A percentile compares a stretch with the other conserved stretches of the same genome.
These are phyloP conservation scores for Diaporthe amygdali DNA, from an alignment of 2,329 filamentous ascomycete genomes.

Conservation along the genomic window DNA sequence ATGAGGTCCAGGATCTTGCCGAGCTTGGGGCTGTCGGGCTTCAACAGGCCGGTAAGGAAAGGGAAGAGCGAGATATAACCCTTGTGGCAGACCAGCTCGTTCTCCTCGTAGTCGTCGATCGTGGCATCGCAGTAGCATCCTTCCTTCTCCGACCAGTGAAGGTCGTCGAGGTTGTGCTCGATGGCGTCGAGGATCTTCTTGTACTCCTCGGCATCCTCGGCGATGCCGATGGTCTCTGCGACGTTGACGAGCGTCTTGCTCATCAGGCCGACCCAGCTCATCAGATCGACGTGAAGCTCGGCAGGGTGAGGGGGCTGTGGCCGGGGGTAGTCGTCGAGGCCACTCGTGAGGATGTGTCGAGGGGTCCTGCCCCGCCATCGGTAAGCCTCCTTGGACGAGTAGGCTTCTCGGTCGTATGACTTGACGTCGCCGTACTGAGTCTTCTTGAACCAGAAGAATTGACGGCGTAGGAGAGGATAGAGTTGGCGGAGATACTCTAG, in stretches of 20 bases:
- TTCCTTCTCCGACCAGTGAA: conserved; percentile 86
- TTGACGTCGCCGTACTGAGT: conserved; percentile 92
- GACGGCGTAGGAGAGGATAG: conserved; percentile 85
- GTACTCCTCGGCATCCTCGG: conserved; percentile 78
- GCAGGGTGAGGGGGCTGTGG: conserved; percentile 92
- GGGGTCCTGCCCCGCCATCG: conserved; percentile 92
- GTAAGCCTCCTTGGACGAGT: conserved; percentile 89
- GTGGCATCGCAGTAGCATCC: conserved; percentile 94
- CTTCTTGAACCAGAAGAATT: conserved; percentile 94
- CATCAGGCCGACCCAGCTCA: conserved; percentile 99
- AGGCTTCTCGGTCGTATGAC: conserved; percentile 87
- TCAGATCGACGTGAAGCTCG: conserved; percentile 92
- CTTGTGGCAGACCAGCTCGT: conserved; percentile 89
- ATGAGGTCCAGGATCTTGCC: conserved; percentile 79
- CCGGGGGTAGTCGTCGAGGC: conserved; percentile 94
- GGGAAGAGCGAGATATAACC: conserved; percentile 95
- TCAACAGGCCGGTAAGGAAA: conserved; percentile 83
- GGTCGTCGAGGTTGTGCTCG: conserved; percentile 82
- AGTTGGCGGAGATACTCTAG: conserved; percentile 75
- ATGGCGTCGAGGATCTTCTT: conserved; percentile 77
- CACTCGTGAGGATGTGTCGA: conserved; percentile 87
- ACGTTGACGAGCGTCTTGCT: conserved; percentile 83
- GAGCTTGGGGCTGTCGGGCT: conserved; percentile 74
- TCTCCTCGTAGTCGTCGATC: conserved; percentile 94
- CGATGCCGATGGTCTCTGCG: conserved; percentile 74